Conservation (phyloP, 129 eudicot species). For the Centaurea solstitialis region DNA sequence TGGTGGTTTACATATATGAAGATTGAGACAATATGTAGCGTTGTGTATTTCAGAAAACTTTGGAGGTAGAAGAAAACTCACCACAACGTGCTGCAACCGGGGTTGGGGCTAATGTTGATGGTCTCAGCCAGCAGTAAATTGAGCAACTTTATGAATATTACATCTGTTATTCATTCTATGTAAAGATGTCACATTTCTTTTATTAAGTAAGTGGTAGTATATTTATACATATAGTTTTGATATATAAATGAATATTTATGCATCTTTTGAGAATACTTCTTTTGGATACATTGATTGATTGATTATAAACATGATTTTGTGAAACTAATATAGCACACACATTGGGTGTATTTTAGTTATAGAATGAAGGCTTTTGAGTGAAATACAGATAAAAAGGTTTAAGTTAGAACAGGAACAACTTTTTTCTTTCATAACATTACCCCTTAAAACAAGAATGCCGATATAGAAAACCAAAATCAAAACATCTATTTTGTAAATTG, state of each 20-base stretch:
- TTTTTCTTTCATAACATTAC: background rate
- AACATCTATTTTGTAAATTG: slow-evolving; percentile 11
- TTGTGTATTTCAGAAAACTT: background rate
- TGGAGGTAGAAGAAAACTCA: slow-evolving; percentile 16
- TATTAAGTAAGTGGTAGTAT: background rate
- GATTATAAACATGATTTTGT: background rate
- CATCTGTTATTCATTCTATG: background rate
- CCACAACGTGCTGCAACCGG: background rate
- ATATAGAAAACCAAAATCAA: slow-evolving; percentile 3
- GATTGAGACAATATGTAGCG: background rate
- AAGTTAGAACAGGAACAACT: too few species aligned
- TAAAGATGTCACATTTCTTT: background rate
- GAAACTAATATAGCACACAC: background rate
- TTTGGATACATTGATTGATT: background rate
- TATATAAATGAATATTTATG: background rate
- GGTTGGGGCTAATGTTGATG: slow-evolving; percentile 18
- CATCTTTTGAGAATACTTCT: background rate
- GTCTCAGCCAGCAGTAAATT: background rate
- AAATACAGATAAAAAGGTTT: background rate
- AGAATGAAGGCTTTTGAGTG: background rate
- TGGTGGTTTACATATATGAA: background rate
- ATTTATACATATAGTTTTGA: background rate
- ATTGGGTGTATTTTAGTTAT: background rate
- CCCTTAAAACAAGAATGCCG: background rate
- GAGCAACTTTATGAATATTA: background rate